Evolutionary conservation across 1,284 basidiomycete species (phyloP).

Genomic region (Apiotrichum gracile): DNA sequence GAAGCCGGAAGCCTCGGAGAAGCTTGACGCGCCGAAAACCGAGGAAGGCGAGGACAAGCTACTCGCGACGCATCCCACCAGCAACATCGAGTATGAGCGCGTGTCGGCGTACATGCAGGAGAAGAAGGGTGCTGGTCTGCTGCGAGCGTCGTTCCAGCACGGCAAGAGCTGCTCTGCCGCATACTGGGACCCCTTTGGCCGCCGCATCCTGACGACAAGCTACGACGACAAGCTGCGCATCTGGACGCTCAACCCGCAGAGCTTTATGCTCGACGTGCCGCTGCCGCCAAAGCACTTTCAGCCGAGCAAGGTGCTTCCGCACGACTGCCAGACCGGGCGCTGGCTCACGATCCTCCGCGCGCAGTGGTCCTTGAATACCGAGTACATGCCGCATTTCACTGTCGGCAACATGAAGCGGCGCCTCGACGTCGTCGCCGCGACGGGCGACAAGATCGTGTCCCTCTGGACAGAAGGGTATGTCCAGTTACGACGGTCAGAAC

Average conservation of each 20-base stretch:
- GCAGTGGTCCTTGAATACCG: constrained; percentile 47
- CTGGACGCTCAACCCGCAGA: constrained; percentile 42
- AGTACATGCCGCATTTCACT: constrained; percentile 47
- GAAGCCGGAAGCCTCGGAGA: constrained; percentile 15
- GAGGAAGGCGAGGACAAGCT: constrained; percentile 1
- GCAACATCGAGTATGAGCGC: constrained; percentile 21
- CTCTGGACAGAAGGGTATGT: constrained; percentile 38
- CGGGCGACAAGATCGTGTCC: constrained; percentile 37
- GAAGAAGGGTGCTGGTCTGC: constrained; percentile 30
- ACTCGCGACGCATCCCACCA: constrained; percentile 19
- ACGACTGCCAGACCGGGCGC: constrained; percentile 50
- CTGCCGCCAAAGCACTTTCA: constrained; percentile 32
- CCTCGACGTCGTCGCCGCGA: constrained; percentile 44
- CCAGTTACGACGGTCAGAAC: not conserved
- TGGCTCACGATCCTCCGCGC: constrained; percentile 51
- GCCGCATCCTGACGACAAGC: constrained; percentile 45
- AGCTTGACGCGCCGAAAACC: constrained; percentile 9
- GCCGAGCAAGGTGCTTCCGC: constrained; percentile 30
- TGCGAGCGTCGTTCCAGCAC: constrained; percentile 40
- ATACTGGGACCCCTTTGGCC: constrained; percentile 50
- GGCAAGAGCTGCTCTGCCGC: constrained; percentile 49
- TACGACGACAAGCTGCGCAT: constrained; percentile 49
- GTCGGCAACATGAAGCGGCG: constrained; percentile 50
- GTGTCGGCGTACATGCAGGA: constrained; percentile 19
- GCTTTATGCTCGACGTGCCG: constrained; percentile 27